phyloP scores from a whole-genome alignment of 495 filamentous ascomycete genomes.

The Hyaloscypha hepaticicola region DNA sequence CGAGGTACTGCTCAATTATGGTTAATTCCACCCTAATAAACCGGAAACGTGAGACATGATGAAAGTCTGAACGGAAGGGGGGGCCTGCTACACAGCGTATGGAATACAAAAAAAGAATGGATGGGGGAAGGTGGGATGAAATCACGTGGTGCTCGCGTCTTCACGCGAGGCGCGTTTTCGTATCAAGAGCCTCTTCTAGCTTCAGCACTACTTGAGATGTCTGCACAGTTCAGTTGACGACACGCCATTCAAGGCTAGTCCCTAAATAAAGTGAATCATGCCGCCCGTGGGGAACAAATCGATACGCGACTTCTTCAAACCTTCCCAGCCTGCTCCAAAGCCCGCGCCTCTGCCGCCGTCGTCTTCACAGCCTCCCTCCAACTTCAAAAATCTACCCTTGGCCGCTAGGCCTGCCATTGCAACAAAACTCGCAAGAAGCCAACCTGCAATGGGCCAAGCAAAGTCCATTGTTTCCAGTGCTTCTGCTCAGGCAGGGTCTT shows the following conservation, averaged over 20 bases:
- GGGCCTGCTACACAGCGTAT: too few relatives aligned
- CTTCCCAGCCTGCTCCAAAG: constrained; percentile 1
- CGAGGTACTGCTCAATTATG: neutral
- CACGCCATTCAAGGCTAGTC: neutral
- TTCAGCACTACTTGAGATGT: neutral
- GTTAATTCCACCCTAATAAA: neutral
- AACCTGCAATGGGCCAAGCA: neutral
- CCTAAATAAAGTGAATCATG: neutral
- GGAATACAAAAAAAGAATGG: too few relatives aligned
- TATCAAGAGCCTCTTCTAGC: constrained; percentile 1
- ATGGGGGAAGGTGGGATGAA: neutral
- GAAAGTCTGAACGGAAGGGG: too few relatives aligned
- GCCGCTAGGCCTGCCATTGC: neutral
- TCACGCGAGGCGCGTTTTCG: neutral
- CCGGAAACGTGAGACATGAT: neutral
- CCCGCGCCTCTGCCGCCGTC: neutral
- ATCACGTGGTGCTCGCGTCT: neutral
- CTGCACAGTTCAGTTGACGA: neutral
- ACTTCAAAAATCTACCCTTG: neutral
- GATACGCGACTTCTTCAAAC: constrained; percentile 21
- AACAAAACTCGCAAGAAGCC: neutral
- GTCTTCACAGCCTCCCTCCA: neutral
- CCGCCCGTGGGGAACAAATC: constrained; percentile 10
- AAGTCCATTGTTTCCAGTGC: neutral
- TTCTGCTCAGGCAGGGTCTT: neutral